A percentile compares a stretch with the other conserved stretches of the same genome.
These are phyloP conservation scores for Gentiana macrophylla DNA, from an alignment of 257 asterid genomes.

Conservation along the genomic window DNA sequence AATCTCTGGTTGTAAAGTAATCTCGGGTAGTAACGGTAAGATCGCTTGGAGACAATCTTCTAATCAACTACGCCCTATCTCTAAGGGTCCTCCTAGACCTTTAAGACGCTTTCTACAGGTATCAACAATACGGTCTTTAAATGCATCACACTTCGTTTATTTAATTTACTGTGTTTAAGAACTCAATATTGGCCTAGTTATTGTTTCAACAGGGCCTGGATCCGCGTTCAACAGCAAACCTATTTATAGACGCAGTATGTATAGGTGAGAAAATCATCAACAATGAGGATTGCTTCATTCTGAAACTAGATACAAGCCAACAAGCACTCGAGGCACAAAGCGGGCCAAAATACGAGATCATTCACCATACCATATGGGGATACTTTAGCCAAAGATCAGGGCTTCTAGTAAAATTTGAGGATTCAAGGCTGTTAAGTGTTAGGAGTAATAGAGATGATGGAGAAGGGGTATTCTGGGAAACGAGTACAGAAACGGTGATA, in stretches of 20 bases:
- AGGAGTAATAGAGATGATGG: conserved; percentile 75
- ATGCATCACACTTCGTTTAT: too few species aligned
- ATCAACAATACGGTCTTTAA: too few species aligned
- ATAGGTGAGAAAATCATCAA: conserved; percentile 84
- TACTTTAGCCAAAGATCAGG: conserved; percentile 97
- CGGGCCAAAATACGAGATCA: conserved; percentile 56
- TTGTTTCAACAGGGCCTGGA: conserved; percentile 47
- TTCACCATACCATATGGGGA: conserved; percentile 94
- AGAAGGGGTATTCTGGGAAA: conserved; percentile 81
- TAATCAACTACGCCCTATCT: conserved; percentile 71
- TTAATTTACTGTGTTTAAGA: not conserved
- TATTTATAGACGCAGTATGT: conserved; percentile 81
- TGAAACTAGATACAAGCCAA: conserved; percentile 77
- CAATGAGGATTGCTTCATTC: conserved; percentile 79
- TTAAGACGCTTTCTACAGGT: conserved; percentile 78
- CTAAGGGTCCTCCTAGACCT: conserved; percentile 67
- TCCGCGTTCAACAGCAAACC: conserved; percentile 60
- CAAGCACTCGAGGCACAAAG: conserved; percentile 64
- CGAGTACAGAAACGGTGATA: conserved; percentile 77
- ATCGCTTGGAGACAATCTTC: conserved; percentile 83
- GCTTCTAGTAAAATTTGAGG: conserved; percentile 72
- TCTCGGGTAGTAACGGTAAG: conserved; percentile 79
- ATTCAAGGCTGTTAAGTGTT: conserved; percentile 63
- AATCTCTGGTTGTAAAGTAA: conserved; percentile 75
- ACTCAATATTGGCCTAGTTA: not conserved